Evolutionary conservation across 257 asterid genomes (phyloP), one percentile per base, ranked within the genome.

Genomic region (Striga asiatica): DNA sequence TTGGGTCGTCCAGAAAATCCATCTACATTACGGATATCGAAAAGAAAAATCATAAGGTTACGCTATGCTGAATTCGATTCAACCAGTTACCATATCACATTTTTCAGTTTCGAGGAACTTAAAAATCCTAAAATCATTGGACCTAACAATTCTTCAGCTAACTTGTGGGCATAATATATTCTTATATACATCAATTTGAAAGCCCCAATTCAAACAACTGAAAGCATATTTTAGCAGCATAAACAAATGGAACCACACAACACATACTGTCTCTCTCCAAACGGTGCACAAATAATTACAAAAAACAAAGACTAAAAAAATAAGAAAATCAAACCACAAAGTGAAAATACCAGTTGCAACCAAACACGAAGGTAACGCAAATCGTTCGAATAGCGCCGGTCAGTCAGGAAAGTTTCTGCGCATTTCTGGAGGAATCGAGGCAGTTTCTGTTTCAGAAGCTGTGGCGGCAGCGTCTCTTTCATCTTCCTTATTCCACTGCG

Each of bases 381-480:
- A 66, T 91, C 98, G 64, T 87, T 87, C 32, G 78, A 43, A 72
- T 91, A 87, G 43, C 93, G 92, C 18, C 77, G 78, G 58, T 91
- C 97, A 14, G 71, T 31, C 38, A 71, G 41, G 69, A 87, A 91
- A 57, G 93, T 72, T 78, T 82, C 89, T 4, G 83, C 68, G 66
- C 96, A 91, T 78, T 81, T 91, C 85, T 91, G 96, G 35, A 91
- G 92, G 74, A 91, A 91, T 32, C 96, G 91, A 59, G 98, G 96
- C 57, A 91, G 77, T 81, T 91, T 87, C 73, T 80, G 82, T 54
- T 60, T 77, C 54, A 91, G 82, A 55, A 82, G 74, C 79, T 72
- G 80, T 11, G 89, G 81, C 31, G 95, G 94, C 58, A 87, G 64
- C 64, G 75, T 51, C 32, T 80, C 89, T 65, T 73, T 91, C 89